A percentile compares a stretch with the other conserved stretches of the same genome.
Conservation (phyloP, 1,284 basidiomycete genomes). For the Heterobasidion occidentale region DNA sequence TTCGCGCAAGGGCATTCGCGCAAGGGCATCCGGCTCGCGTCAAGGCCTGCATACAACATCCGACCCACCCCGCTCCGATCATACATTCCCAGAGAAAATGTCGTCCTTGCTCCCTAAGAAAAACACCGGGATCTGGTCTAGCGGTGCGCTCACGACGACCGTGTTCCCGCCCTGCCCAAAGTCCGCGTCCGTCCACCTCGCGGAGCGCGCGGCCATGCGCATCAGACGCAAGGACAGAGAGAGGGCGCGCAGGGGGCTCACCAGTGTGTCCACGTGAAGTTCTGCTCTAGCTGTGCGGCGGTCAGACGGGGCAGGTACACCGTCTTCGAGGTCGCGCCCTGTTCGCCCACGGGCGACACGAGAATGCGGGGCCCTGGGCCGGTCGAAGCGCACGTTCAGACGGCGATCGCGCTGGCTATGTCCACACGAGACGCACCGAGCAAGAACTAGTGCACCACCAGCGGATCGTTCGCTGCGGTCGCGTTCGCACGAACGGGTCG, state of each 20-base stretch:
- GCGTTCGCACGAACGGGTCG: conserved; percentile 23
- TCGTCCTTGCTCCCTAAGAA: conserved; percentile 26
- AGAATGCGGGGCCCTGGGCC: conserved; percentile 26
- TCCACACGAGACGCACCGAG: conserved; percentile 19
- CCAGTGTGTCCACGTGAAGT: conserved; percentile 1
- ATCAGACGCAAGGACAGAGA: not conserved
- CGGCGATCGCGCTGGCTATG: not conserved
- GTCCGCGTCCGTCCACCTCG: conserved; percentile 29
- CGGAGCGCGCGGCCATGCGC: not conserved
- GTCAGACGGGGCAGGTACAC: conserved; percentile 29
- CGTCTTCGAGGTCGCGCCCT: conserved; percentile 22
- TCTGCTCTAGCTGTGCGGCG: conserved; percentile 11
- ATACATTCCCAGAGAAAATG: conserved; percentile 24
- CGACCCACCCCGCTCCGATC: not conserved
- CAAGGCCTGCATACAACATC: no score
- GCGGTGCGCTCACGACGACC: conserved; percentile 24
- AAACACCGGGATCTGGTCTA: conserved; percentile 32
- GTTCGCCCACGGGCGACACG: conserved; percentile 27
- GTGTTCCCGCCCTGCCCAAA: conserved; percentile 24
- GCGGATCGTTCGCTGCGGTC: conserved; percentile 26
- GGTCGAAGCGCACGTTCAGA: not conserved
- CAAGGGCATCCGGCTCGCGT: no score
- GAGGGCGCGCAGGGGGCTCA: not conserved
- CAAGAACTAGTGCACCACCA: conserved; percentile 30
- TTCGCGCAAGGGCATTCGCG: no score